Percentiles rank a stretch among this genome's conserved stretches.
Conservation (phyloP, 176 grass and related monocot genomes). For the Pontederia paniculata region DNA sequence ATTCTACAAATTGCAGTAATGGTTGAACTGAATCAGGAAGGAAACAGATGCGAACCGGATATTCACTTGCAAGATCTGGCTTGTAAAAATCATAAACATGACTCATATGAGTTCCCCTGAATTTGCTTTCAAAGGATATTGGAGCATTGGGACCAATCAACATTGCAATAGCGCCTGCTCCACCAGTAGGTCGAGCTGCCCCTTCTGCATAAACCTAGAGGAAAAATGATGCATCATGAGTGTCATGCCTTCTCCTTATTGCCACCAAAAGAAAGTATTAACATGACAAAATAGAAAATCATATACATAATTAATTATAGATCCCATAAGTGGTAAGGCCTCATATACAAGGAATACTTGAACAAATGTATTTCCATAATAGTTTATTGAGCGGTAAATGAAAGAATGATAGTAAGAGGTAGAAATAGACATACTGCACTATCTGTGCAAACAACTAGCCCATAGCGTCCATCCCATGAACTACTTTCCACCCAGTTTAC, state of each 20-base stretch:
- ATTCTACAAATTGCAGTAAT: not conserved
- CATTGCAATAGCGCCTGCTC: slow-evolving; percentile 90
- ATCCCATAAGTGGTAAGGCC: no score
- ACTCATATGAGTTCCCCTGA: slow-evolving; percentile 81
- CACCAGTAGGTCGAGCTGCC: slow-evolving; percentile 82
- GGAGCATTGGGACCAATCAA: slow-evolving; percentile 92
- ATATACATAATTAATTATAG: no score
- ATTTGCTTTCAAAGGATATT: slow-evolving; percentile 89
- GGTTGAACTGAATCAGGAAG: not conserved
- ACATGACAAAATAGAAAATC: no score
- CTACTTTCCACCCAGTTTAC: slow-evolving; percentile 96
- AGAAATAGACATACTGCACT: slow-evolving; percentile 45
- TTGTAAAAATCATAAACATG: slow-evolving; percentile 98
- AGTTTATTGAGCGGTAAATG: no score
- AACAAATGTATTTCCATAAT: no score
- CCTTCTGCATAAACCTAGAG: slow-evolving; percentile 90
- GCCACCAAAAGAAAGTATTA: no score
- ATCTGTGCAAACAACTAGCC: slow-evolving; percentile 94
- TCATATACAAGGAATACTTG: no score
- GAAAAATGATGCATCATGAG: slow-evolving; percentile 14
- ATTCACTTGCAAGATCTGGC: slow-evolving; percentile 95
- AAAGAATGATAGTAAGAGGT: not conserved
- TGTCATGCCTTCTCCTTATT: not conserved
- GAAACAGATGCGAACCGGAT: slow-evolving; percentile 49
- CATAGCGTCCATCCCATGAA: slow-evolving; percentile 88